Evolutionary conservation across 2,329 filamentous ascomycete genomes (phyloP).

Genomic region (Tothia fuscella): DNA sequence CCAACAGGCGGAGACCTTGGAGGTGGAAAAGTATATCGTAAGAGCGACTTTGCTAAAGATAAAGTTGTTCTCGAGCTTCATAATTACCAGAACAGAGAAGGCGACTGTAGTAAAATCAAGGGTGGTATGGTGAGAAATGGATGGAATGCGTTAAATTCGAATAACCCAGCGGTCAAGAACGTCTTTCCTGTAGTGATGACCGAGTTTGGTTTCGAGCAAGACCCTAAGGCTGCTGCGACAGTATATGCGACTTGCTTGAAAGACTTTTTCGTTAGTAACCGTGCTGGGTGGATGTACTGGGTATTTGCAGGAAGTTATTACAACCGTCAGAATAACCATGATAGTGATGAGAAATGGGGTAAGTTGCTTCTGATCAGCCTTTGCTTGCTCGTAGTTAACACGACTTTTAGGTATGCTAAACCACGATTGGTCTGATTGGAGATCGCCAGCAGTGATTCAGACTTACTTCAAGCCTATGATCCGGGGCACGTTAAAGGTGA

Average conservation of each 20-base stretch:
- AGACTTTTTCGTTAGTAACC: constrained; percentile 35
- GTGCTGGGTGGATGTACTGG: constrained; percentile 39
- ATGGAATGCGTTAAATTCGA: constrained; percentile 39
- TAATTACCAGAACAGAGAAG: constrained; percentile 45
- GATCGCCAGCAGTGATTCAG: constrained; percentile 2
- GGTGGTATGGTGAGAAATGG: constrained; percentile 38
- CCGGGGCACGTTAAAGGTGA: too few relatives aligned
- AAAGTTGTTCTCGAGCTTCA: constrained; percentile 51
- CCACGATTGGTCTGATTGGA: constrained; percentile 6
- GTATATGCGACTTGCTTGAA: constrained; percentile 43
- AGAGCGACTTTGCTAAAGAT: constrained; percentile 35
- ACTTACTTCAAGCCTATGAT: neutral
- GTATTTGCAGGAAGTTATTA: constrained; percentile 9
- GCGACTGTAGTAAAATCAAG: constrained; percentile 36
- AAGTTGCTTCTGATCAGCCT: neutral
- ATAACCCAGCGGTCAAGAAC: constrained; percentile 26
- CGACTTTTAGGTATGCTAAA: neutral
- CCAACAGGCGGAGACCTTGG: constrained; percentile 30
- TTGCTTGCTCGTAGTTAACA: neutral
- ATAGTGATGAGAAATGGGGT: constrained; percentile 9
- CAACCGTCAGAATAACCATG: neutral
- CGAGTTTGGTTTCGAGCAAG: constrained; percentile 44
- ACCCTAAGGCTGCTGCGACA: constrained; percentile 32
- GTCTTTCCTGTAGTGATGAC: constrained; percentile 40
- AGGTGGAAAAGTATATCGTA: constrained; percentile 30